Base-by-base conservation (phyloP, 2,329 filamentous ascomycete genomes). In the Cladosporium sp. region DNA sequence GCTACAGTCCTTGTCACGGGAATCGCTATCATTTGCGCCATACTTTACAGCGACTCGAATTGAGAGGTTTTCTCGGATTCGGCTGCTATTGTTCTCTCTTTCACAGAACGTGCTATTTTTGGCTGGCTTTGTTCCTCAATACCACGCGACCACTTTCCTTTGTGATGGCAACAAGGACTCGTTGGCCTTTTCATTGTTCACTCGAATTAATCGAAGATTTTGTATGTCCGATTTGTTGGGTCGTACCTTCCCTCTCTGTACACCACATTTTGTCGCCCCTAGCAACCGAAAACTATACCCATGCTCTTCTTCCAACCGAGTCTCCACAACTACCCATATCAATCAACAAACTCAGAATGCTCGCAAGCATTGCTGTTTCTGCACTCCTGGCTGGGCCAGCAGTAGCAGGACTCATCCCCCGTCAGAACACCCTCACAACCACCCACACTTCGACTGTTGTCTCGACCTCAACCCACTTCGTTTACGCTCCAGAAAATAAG, bases 331-430 rank as follows among this genome's bases (percentile, higher is more conserved):
- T n/a, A 28, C 10, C 26, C 23, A 37, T n/a, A 52, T 29, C 60
- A 26, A 56, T 35, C 23, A 59, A 52, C 16, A 37, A 49, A 16
- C 31, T 28, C 5, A 23, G 12, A 52, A 53, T 66, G 65, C 33
- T 67, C 11, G 10, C 53, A 28, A 37, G 23, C 6, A 37, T 67
- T 18, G n/a, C 37, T 11, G 6, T 64, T 14, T 44, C 35, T 35
- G 61, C 60, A 28, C 52, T 69, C 18, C 67, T 69, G 56, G 66
- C 64, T 21, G 52, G 66, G 53, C 60, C 60, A 64, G 64, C 35
- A 35, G 40, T 23, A 16, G 66, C 66, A 29, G 55, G 58, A 12
- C 14, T 65, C 5, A 58, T 68, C 14, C 49, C 59, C 14, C 67
- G 67, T 23, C 29, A 56, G 29, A 50, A 28, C 31, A 65, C 58